phyloP scores from a whole-genome alignment of 352 stramenopile species.

The Paralagenidium karlingii region DNA sequence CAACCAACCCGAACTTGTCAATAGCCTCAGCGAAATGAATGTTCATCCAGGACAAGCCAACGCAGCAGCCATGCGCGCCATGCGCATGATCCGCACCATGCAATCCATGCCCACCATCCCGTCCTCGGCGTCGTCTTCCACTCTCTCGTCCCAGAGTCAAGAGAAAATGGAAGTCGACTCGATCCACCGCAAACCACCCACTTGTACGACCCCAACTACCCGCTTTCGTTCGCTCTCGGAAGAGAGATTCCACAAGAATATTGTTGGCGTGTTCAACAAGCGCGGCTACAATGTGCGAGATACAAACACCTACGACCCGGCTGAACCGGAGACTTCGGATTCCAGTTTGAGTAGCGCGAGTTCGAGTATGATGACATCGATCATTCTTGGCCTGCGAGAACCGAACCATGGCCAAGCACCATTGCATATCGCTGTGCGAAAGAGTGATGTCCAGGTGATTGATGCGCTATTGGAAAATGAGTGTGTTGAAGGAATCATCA shows the following conservation, averaged over 20 bases:
- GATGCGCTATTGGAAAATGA: conserved; percentile 59
- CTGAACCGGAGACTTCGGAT: conserved; percentile 27
- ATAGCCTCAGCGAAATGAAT: too few species aligned
- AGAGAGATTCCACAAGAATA: conserved; percentile 28
- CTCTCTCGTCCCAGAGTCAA: too few species aligned
- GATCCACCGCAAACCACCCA: too few species aligned
- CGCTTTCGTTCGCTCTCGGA: too few species aligned
- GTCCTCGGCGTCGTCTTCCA: too few species aligned
- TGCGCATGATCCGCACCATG: too few species aligned
- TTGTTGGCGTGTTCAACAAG: conserved; percentile 69
- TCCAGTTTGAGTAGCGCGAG: conserved; percentile 54
- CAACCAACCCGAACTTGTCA: too few species aligned
- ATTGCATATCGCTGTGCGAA: conserved; percentile 67
- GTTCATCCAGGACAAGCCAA: too few species aligned
- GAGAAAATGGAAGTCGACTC: too few species aligned
- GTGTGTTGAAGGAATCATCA: conserved; percentile 50
- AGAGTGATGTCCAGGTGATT: conserved; percentile 53
- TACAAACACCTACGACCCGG: conserved; percentile 15
- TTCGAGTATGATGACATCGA: conserved; percentile 47
- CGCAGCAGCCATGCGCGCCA: too few species aligned
- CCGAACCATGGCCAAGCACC: conserved; percentile 62
- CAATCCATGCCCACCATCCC: too few species aligned
- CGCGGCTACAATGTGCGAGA: conserved; percentile 75
- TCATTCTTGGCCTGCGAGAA: conserved; percentile 53
- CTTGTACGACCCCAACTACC: too few species aligned